Percentiles rank a stretch among this genome's conserved stretches.
phyloP scores from a whole-genome alignment of 106 monocot genomes.

The Narthecium ossifragum region DNA sequence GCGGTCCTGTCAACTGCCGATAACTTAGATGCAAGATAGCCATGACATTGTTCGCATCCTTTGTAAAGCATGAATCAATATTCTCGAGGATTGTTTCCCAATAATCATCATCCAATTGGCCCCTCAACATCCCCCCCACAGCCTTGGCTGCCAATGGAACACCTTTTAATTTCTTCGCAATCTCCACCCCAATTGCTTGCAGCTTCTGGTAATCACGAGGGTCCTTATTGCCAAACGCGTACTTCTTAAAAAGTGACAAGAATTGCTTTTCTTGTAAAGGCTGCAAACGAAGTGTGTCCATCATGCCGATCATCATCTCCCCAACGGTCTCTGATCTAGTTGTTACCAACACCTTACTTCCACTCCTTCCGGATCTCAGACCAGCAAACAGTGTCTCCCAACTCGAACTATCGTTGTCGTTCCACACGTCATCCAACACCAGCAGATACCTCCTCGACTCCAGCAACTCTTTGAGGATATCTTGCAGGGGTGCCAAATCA shows the following conservation, averaged over 20 bases:
- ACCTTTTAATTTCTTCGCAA: background rate
- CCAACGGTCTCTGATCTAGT: background rate
- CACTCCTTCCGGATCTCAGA: background rate
- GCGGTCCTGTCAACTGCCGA: background rate
- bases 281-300: background rate
- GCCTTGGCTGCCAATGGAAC: background rate
- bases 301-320: background rate
- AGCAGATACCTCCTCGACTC: background rate
- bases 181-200: background rate
- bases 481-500: no score
- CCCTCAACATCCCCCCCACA: background rate
- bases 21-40: background rate
- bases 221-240: background rate
- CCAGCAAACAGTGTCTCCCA: background rate
- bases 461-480: no score
- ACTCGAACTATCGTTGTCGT: background rate
- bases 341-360: background rate
- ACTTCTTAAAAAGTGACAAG: background rate
- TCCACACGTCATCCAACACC: background rate
- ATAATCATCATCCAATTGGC: no score
- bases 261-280: background rate
- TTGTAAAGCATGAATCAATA: background rate
- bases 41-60: background rate
- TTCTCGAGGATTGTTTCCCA: no score
- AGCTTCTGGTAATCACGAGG: background rate